A percentile compares a stretch with the other conserved stretches of the same genome.
Conservation (phyloP, 176 grass and related monocot species). For the Areca catechu region DNA sequence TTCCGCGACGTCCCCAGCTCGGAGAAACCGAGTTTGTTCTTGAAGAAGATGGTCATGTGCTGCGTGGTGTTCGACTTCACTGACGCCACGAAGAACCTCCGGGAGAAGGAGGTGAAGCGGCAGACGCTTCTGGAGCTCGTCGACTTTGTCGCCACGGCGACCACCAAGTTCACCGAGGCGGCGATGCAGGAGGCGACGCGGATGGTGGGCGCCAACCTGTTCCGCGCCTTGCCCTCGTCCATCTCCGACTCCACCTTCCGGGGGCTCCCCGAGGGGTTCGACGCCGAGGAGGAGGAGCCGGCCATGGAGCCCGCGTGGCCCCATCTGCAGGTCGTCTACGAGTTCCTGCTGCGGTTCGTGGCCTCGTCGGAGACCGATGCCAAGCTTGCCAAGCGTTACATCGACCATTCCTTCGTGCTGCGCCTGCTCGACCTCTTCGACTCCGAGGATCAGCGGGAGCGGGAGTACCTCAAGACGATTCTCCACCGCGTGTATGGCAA, state of each 20-base stretch:
- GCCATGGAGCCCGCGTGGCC: slow-evolving; percentile 76
- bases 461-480: slow-evolving; percentile 83
- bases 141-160: slow-evolving; percentile 38
- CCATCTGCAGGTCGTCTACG: slow-evolving; percentile 80
- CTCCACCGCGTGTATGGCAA: slow-evolving; percentile 84
- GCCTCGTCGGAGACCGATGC: slow-evolving; percentile 69
- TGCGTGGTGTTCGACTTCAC: slow-evolving; percentile 51
- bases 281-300: slow-evolving; percentile 74
- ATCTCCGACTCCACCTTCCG: slow-evolving; percentile 6
- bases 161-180: slow-evolving; percentile 48
- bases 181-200: slow-evolving; percentile 63
- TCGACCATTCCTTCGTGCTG: slow-evolving; percentile 66
- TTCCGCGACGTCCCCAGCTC: slow-evolving; percentile 72
- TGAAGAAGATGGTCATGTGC: slow-evolving; percentile 68
- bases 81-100: slow-evolving; percentile 51
- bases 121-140: slow-evolving; percentile 75
- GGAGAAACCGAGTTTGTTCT: slow-evolving; percentile 52
- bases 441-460: slow-evolving; percentile 74
- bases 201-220: slow-evolving; percentile 59
- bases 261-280: slow-evolving; percentile 43
- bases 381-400: slow-evolving; percentile 76
- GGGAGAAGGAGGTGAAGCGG: slow-evolving; percentile 72
- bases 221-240: slow-evolving; percentile 32
- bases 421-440: slow-evolving; percentile 78
- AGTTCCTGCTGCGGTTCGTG: slow-evolving; percentile 74